These are phyloP conservation scores for Stylosanthes scabra DNA, from an alignment of 331 rosid species.

Conservation along the genomic window DNA sequence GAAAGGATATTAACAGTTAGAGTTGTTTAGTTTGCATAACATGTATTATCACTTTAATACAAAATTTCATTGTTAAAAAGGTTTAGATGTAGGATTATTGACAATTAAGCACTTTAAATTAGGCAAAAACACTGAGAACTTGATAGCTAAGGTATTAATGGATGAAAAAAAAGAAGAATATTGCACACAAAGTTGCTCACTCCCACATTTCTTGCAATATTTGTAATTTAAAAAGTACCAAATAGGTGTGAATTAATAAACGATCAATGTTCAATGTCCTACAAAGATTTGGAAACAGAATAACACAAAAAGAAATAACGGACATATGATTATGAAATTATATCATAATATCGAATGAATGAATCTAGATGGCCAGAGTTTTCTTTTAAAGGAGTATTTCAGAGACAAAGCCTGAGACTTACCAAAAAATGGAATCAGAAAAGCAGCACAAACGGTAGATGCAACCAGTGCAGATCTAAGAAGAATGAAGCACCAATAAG, in stretches of 20 bases:
- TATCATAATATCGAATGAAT: not conserved
- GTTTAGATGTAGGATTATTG: not conserved
- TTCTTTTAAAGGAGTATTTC: not conserved
- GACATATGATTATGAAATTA: not conserved
- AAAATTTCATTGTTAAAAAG: not conserved
- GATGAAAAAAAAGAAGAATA: not conserved
- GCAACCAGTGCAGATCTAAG: conserved; percentile 65
- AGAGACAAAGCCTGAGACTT: conserved; percentile 34
- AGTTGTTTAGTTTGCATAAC: not conserved
- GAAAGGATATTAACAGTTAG: not conserved
- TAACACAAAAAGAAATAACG: not conserved
- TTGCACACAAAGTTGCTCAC: not conserved
- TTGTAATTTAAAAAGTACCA: not conserved
- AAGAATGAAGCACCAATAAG: conserved; percentile 60
- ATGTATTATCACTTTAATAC: not conserved
- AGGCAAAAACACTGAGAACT: not conserved
- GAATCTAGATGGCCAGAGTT: not conserved
- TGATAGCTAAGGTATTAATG: not conserved
- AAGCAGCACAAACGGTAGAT: conserved; percentile 69
- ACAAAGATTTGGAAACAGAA: not conserved
- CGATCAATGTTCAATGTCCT: not conserved
- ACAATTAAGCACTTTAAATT: not conserved
- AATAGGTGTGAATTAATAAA: not conserved
- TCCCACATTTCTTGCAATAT: not conserved
- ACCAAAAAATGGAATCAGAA: conserved; percentile 89